Conservation (phyloP, 768 basidiomycete species). For the Botryobasidium botryosum region DNA sequence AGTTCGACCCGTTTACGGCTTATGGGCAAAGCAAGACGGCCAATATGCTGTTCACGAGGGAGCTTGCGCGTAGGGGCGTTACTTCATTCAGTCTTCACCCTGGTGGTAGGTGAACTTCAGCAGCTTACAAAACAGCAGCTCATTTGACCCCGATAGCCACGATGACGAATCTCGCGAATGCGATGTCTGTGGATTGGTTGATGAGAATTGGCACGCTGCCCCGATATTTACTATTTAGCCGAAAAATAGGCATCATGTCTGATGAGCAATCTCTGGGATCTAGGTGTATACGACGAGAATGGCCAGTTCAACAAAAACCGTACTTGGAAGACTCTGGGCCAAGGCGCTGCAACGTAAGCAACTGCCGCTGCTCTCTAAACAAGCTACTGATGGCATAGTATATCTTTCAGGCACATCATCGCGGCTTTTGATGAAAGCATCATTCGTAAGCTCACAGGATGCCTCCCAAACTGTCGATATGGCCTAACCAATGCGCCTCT, state of each 20-base stretch:
- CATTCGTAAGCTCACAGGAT: too few species aligned
- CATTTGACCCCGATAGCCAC: neutral
- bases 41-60: neutral
- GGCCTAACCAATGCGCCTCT: too few species aligned
- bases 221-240: too few species aligned
- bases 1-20: neutral
- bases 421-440: conserved; percentile 10
- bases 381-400: neutral
- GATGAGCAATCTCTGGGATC: neutral
- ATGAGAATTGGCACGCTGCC: too few species aligned
- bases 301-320: too few species aligned
- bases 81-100: conserved; percentile 1
- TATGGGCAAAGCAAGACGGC: neutral
- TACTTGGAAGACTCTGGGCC: neutral
- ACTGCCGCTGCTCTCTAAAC: too few species aligned
- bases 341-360: conserved; percentile 9
- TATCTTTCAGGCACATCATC: conserved; percentile 5
- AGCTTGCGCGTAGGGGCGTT: neutral
- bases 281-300: conserved; percentile 3
- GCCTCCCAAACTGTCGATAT: too few species aligned
- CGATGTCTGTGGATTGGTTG: too few species aligned
- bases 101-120: conserved; percentile 6
- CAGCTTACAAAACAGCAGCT: neutral
- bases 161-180: neutral
- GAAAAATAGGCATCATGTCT: too few species aligned